Percentiles rank a stretch among this genome's conserved stretches.
Conservation (phyloP, 139 green algal genomes). For the Desmodesmus armatus region DNA sequence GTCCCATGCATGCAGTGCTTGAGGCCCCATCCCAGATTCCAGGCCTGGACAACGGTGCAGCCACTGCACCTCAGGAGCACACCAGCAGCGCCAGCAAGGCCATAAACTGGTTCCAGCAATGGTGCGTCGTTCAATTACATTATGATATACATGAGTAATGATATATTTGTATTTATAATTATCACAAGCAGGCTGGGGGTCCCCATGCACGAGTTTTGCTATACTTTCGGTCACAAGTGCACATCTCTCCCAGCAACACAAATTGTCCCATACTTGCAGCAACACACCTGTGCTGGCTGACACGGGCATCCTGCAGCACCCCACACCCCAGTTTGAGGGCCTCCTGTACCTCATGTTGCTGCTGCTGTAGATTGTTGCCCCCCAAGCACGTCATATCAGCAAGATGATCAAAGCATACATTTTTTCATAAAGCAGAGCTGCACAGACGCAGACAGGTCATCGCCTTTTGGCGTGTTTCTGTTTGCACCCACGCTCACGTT, state of each 20-base stretch:
- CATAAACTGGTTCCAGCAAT: slow-evolving; percentile 40
- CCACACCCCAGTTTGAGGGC: background rate
- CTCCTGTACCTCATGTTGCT: background rate
- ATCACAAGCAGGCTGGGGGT: background rate
- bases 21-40: no score
- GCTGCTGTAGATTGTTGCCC: background rate
- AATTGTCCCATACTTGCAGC: background rate
- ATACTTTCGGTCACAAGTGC: background rate
- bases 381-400: background rate
- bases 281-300: background rate
- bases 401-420: background rate
- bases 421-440: background rate
- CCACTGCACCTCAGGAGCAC: no score
- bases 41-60: no score
- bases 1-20: no score
- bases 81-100: background rate
- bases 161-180: background rate
- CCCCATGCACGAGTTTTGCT: background rate
- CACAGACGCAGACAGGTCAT: background rate
- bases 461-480: no score
- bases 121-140: background rate
- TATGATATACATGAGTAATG: background rate
- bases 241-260: background rate
- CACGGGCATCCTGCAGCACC: background rate
- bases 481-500: background rate